Evolutionary conservation across 1,284 basidiomycete genomes (phyloP).

Genomic region (Ustilago crameri): DNA sequence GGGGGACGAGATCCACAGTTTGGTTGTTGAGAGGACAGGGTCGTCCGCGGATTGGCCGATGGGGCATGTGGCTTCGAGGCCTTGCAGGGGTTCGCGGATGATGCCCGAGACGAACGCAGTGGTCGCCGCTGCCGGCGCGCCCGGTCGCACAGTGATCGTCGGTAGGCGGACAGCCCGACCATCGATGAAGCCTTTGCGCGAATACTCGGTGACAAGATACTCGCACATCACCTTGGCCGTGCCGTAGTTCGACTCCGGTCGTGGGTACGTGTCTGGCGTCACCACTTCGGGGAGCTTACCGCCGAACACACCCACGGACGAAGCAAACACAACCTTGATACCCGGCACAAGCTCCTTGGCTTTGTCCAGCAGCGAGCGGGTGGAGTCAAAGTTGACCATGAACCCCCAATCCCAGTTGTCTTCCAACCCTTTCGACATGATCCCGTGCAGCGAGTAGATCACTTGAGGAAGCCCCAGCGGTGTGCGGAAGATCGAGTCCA

Average conservation of each 20-base stretch:
- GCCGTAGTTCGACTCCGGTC: constrained; percentile 50
- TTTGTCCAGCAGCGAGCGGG: constrained; percentile 34
- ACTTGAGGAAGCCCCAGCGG: constrained; percentile 31
- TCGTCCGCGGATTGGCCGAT: constrained; percentile 41
- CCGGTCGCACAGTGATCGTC: constrained; percentile 47
- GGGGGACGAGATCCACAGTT: constrained; percentile 42
- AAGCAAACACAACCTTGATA: constrained; percentile 47
- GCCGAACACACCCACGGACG: constrained; percentile 46
- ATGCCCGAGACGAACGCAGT: constrained; percentile 54
- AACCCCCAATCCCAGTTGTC: constrained; percentile 51
- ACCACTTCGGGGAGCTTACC: constrained; percentile 46
- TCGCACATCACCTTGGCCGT: constrained; percentile 55
- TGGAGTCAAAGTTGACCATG: constrained; percentile 50
- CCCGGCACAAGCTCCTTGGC: constrained; percentile 19
- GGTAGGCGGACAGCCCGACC: constrained; percentile 44
- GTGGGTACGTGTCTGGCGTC: constrained; percentile 30
- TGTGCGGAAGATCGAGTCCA: constrained; percentile 43
- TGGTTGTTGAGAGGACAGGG: constrained; percentile 20
- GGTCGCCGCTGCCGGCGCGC: constrained; percentile 46
- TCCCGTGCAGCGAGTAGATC: constrained; percentile 54
- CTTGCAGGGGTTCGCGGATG: constrained; percentile 47
- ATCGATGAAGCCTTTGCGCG: constrained; percentile 47
- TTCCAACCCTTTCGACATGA: constrained; percentile 52
- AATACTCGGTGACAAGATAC: constrained; percentile 52
- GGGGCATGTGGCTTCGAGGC: constrained; percentile 41